Percentiles rank a stretch among this genome's conserved stretches.
Conservation (phyloP, 2,329 filamentous ascomycete species). For the Trichoderma brevicompactum region DNA sequence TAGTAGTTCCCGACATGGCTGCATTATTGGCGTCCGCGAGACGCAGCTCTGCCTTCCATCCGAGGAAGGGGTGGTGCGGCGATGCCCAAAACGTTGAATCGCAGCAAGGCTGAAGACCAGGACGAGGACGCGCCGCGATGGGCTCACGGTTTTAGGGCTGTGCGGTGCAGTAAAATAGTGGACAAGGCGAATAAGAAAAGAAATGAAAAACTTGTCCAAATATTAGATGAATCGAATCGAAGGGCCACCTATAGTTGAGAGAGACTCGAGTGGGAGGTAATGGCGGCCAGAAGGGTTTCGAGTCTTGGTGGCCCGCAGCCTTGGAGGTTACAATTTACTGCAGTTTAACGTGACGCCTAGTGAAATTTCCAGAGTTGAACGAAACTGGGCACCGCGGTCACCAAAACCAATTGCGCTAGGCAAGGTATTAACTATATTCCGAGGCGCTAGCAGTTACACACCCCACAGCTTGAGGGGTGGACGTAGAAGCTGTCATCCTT, state of each 20-base stretch:
- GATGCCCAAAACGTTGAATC: conserved; percentile 30
- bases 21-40: conserved; percentile 51
- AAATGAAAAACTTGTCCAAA: neutral
- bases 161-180: neutral
- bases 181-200: neutral
- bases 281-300: conserved; percentile 17
- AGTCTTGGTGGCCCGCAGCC: conserved; percentile 27
- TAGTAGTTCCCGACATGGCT: conserved; percentile 63
- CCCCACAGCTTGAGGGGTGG: conserved; percentile 15
- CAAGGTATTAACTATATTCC: conserved; percentile 44
- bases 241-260: neutral
- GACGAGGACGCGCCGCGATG: conserved; percentile 33
- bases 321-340: conserved; percentile 21
- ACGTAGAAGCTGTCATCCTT: conserved; percentile 1
- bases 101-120: conserved; percentile 25
- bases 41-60: conserved; percentile 44
- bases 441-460: conserved; percentile 33
- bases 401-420: conserved; percentile 51
- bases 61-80: conserved; percentile 36
- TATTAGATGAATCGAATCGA: neutral
- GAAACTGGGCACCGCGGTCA: conserved; percentile 46
- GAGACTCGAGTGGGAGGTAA: conserved; percentile 22
- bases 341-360: conserved; percentile 33
- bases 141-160: neutral
- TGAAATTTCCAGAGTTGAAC: conserved; percentile 47